A percentile compares a stretch with the other conserved stretches of the same genome.
Evolutionary conservation across 225 moss, liverwort and hornwort genomes (phyloP).

Genomic region (Antitrichia curtipendula): DNA sequence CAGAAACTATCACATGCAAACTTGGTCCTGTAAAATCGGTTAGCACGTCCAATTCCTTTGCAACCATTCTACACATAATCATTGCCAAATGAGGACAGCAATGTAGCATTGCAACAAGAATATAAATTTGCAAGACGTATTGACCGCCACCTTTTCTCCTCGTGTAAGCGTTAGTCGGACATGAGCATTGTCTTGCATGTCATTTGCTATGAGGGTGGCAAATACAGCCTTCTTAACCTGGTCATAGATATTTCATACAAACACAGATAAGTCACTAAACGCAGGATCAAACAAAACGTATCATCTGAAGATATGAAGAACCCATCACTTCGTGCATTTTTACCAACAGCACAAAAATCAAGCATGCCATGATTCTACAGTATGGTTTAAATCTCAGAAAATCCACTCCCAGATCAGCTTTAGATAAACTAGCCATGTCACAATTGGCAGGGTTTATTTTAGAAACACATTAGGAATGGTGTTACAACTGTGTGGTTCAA

Average conservation of each 20-base stretch:
- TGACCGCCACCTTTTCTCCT: conserved; percentile 52
- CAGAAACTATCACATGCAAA: neutral
- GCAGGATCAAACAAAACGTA: neutral
- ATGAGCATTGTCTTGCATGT: conserved; percentile 75
- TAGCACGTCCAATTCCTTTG: neutral
- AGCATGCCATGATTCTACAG: neutral
- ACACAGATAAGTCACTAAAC: neutral
- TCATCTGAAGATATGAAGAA: neutral
- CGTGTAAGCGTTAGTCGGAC: conserved; percentile 77
- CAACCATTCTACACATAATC: neutral
- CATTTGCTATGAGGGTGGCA: conserved; percentile 72
- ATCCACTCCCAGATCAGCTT: neutral
- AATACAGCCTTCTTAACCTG: conserved; percentile 68
- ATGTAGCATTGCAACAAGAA: neutral
- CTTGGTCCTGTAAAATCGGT: neutral
- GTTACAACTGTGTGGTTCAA: neutral
- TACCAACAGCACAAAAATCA: neutral
- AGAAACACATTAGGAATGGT: neutral
- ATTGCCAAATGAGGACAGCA: neutral
- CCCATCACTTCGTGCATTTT: neutral
- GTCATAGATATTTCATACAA: neutral
- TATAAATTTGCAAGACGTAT: neutral
- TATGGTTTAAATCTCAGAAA: neutral
- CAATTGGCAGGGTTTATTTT: neutral
- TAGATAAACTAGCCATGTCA: neutral